A percentile compares a stretch with the other conserved stretches of the same genome.
phyloP scores from a whole-genome alignment of 2,329 filamentous ascomycete genomes.

The Penicillium sp. region DNA sequence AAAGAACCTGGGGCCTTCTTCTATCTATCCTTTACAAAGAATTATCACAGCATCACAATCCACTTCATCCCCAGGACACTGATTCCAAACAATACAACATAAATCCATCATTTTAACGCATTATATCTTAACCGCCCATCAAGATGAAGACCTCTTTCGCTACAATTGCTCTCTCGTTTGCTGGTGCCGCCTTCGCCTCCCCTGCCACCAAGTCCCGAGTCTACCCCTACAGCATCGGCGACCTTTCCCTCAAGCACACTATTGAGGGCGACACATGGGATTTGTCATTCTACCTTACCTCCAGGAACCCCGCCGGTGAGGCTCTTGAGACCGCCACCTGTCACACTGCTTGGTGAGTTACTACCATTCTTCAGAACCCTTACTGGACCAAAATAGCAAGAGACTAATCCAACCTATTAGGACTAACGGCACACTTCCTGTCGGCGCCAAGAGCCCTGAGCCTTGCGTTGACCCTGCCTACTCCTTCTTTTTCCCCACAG shows the following conservation, averaged over 20 bases:
- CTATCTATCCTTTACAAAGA: not conserved
- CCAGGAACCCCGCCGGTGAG: not conserved
- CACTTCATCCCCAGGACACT: not conserved
- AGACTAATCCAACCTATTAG: not conserved
- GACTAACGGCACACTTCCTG: not conserved
- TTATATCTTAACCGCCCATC: not conserved
- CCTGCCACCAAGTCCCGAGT: not conserved
- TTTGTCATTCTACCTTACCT: not conserved
- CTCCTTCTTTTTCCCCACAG: not conserved
- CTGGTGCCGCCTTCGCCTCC: not conserved
- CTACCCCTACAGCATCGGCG: not conserved
- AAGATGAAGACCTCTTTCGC: not conserved
- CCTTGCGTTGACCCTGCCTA: not conserved
- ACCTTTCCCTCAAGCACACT: slow-evolving; percentile 1
- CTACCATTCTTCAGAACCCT: not conserved
- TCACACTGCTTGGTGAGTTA: slow-evolving; percentile 1
- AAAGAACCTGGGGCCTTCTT: too few species aligned
- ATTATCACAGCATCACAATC: not conserved
- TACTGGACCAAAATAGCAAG: too few species aligned
- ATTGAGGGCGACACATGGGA: not conserved
- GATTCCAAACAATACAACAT: not conserved
- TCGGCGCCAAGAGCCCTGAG: not conserved
- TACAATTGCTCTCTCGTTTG: not conserved
- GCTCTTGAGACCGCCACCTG: not conserved
- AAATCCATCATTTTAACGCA: not conserved